Evolutionary conservation across 2,329 filamentous ascomycete genomes (phyloP), one percentile per base, ranked within the genome.

Genomic region (Periglandula ipomoeae): DNA sequence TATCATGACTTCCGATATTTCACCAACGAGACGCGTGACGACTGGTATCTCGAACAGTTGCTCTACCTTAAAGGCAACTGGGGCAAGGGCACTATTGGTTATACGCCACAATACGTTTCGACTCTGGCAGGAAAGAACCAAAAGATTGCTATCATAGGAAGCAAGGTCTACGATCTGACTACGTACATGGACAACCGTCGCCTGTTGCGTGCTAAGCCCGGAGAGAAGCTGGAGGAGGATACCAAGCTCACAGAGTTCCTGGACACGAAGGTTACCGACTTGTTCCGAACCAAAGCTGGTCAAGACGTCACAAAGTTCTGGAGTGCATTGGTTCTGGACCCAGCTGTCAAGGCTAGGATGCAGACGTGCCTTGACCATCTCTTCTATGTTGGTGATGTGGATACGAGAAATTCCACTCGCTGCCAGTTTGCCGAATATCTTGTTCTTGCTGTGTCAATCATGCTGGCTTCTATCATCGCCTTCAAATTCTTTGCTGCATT

Each of bases 401-500:
- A 98, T 63, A 97, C 91, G 2, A 79, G 93, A 72, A 89, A 87
- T 68, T 96, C 91, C 1, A 68, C 81, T 1, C 81, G 81, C 52
- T 98, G 93, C 71, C 74, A 85, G 54, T 97, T 98, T 61, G 82
- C 93, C 23, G 84, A 84, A 51, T 98, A 97, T 67, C 81, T 98
- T 55, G 76, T 97, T 19, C 76, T 98, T 32, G 86, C 85, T 3
- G 83, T 98, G 46, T 90, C 91, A 0, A 75, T 89, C 55, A 57
- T 96, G 50, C 74, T 98, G 40, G 85, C 84, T 58, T 76, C 77
- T 41, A 84, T 98, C 53, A 91, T 98, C 57, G 81, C 78, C 17
- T 94, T 97, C 81, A 98, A 98, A 66, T 98, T 98, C 73, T 77
- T 97, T 56, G 94, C 94, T 27, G 93, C 93, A 7, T 76, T 98